A percentile compares a stretch with the other conserved stretches of the same genome.
phyloP scores from a whole-genome alignment of 2,329 filamentous ascomycete genomes.

The Ophiostoma piceae region DNA sequence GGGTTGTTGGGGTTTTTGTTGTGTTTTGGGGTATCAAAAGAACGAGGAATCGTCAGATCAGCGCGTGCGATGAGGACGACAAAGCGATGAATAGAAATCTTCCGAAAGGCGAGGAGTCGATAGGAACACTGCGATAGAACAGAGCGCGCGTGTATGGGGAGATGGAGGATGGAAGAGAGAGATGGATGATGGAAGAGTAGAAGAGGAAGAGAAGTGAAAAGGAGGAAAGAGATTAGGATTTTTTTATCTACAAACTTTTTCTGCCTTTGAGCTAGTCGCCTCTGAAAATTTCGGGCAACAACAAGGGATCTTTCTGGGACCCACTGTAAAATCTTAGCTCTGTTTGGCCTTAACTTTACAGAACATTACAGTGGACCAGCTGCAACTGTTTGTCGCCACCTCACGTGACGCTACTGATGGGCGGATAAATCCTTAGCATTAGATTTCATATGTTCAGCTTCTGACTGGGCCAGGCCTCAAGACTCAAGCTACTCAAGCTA shows the following conservation, averaged over 20 bases:
- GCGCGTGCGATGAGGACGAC: not conserved
- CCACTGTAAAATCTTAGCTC: slow-evolving; percentile 23
- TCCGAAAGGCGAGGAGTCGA: not conserved
- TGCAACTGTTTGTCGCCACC: slow-evolving; percentile 22
- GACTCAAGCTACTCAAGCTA: slow-evolving; percentile 33
- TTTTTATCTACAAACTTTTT: slow-evolving; percentile 27
- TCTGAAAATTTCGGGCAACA: slow-evolving; percentile 18
- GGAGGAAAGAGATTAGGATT: slow-evolving; percentile 23
- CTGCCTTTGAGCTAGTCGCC: slow-evolving; percentile 22
- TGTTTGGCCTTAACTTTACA: slow-evolving; percentile 24
- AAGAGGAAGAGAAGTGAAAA: slow-evolving; percentile 7
- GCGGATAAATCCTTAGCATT: not conserved
- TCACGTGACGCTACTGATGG: slow-evolving; percentile 18
- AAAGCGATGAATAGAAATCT: slow-evolving; percentile 1
- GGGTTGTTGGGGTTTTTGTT: slow-evolving; percentile 14
- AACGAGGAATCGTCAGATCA: not conserved
- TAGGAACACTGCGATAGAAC: not conserved
- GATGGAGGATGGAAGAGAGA: slow-evolving; percentile 9
- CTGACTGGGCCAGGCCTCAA: not conserved
- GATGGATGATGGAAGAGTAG: not conserved
- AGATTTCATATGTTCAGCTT: not conserved
- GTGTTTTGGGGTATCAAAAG: not conserved
- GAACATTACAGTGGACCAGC: not conserved
- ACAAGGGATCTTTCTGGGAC: slow-evolving; percentile 3
- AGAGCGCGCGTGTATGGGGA: slow-evolving; percentile 8